Percentiles rank a stretch among this genome's conserved stretches.
phyloP scores from a whole-genome alignment of 129 eudicot genomes.

The Deinandra increscens region DNA sequence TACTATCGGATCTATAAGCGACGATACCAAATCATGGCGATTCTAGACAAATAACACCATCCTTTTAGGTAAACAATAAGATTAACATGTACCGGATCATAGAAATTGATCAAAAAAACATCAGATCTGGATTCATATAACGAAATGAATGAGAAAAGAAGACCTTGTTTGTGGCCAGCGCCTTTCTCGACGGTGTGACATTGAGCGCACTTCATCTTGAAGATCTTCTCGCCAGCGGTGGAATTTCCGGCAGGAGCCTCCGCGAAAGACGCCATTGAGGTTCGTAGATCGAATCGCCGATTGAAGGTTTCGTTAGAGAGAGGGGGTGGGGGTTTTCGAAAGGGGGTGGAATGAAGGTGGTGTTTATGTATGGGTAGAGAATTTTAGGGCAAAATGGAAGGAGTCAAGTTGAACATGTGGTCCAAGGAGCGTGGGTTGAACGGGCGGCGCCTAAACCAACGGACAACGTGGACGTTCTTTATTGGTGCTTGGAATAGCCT shows the following conservation, averaged over 20 bases:
- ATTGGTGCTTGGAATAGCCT: neutral
- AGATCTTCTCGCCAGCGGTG: constrained; percentile 77
- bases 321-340: neutral
- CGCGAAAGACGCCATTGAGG: constrained; percentile 69
- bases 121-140: constrained; percentile 3
- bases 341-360: neutral
- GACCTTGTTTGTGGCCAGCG: constrained; percentile 94
- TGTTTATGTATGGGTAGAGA: constrained; percentile 18
- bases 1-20: neutral
- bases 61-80: neutral
- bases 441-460: constrained; percentile 25
- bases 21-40: neutral
- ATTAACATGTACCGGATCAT: neutral
- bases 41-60: neutral
- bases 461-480: neutral
- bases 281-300: constrained; percentile 17
- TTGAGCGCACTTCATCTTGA: constrained; percentile 70
- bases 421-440: constrained; percentile 13
- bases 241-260: constrained; percentile 85
- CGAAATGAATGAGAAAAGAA: neutral
- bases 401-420: constrained; percentile 34
- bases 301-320: constrained; percentile 18
- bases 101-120: constrained; percentile 1
- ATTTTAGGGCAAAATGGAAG: constrained; percentile 27
- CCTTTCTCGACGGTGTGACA: constrained; percentile 84